Percentiles rank a stretch among this genome's conserved stretches.
These are phyloP conservation scores for Trichoderma pleuroti DNA, from an alignment of 2,329 filamentous ascomycete genomes.

Conservation along the genomic window DNA sequence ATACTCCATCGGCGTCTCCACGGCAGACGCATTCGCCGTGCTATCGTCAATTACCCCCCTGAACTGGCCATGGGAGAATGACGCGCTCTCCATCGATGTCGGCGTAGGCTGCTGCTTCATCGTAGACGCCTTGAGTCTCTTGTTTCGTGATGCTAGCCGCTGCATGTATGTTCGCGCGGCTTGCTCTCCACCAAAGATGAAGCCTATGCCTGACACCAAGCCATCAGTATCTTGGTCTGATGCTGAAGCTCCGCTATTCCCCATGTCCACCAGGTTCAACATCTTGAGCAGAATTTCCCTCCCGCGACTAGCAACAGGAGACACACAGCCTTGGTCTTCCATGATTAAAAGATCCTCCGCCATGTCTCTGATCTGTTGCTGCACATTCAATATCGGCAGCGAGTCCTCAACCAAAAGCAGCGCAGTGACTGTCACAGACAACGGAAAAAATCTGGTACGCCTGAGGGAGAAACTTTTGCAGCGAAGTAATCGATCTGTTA, in stretches of 20 bases:
- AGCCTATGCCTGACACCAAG: conserved; percentile 7
- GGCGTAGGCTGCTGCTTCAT: background rate
- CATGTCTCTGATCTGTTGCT: conserved; percentile 19
- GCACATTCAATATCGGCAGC: conserved; percentile 17
- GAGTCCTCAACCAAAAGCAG: conserved; percentile 21
- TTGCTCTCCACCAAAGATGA: conserved; percentile 20
- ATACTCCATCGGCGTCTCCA: background rate
- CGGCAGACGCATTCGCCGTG: background rate
- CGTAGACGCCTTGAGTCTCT: background rate
- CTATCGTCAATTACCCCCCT: background rate
- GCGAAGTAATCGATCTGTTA: conserved; percentile 3
- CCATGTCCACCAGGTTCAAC: conserved; percentile 9
- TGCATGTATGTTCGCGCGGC: conserved; percentile 17
- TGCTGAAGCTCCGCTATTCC: background rate
- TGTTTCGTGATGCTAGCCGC: conserved; percentile 4
- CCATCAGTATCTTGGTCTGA: conserved; percentile 9
- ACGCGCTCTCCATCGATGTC: background rate
- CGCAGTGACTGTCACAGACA: conserved; percentile 18
- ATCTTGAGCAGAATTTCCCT: conserved; percentile 16
- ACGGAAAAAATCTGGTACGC: conserved; percentile 21
- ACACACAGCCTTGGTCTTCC: conserved; percentile 16
- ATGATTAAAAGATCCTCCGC: conserved; percentile 14
- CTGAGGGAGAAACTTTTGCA: conserved; percentile 19
- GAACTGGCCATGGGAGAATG: background rate
- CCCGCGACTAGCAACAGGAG: conserved; percentile 19